Base-by-base conservation (phyloP, 2,329 filamentous ascomycete species). In the Lizonia empirigonia region DNA sequence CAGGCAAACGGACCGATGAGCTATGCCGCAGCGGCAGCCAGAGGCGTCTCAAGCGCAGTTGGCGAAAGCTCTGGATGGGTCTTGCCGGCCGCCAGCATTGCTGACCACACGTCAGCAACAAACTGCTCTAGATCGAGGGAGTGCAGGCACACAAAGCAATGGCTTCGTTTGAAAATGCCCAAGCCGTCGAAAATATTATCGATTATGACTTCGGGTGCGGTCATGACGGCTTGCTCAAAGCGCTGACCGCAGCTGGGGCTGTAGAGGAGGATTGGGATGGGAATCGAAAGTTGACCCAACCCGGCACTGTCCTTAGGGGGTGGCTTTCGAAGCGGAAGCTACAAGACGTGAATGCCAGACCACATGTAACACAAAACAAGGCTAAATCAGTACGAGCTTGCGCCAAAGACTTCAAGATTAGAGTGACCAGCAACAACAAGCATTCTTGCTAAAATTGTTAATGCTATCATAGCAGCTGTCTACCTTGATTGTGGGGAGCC, bases 161-260 rank as follows among this genome's bases (percentile, higher is more conserved):
- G 23, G 9, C 23, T 24, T 24, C 23, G 5, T 24, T 9, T 24
- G 23, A 5, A 9, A 24, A 9, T 24, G 23, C 23, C 9, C 23
- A 24, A 9, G 23, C 23, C 9, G 9, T 24, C 9, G 23, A 24
- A 9, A 24, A 9, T 24, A 24, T 24, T 24, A 24, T 24, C 23
- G 23, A 9, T 24, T 24, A 24, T 9, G 9, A 24, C 5, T 24
- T 24, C 9, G 5, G 5, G 5, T 24, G 5, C 23, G 23, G 23
- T 5, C 23, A 24, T 9, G 23, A 24, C 9, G 23, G 9, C 23
- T 18, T 45, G 30, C 29, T 34, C 8, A 13, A 34, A 45, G 41
- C 41, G 13, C 41, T 45, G 10, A 45, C 41, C 24, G 41, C 41
- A 24, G 41, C 41, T 45, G 41, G 41, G 10, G 41, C 30, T 45